Evolutionary conservation across 768 basidiomycete species (phyloP), one percentile per base, ranked within the genome.

Genomic region (Plicaturopsis crispa): DNA sequence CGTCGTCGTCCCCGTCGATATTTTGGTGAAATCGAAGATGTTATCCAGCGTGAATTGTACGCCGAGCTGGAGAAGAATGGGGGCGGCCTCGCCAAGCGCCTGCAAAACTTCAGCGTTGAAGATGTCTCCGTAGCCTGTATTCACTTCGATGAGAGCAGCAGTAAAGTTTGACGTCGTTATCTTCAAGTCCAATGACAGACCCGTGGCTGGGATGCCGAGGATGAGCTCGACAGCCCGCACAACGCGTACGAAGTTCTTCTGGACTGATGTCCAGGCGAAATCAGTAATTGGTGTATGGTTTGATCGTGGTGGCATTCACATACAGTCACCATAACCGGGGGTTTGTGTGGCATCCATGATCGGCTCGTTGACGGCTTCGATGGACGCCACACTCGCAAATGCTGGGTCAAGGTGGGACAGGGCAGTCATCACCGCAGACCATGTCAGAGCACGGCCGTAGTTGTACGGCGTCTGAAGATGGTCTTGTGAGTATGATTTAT

Each of bases 351-450:
- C 81, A 49, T 89, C 60, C 80, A 77, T 81, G 48, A 84, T 75
- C 0, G 81, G 82, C 41, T 89, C 86, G 44, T 89, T 89, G 19
- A 81, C 65, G 1, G 86, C 86, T 47, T 89, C 72, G 21, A 89
- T 80, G 2, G 80, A 64, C 31, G 80, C 78, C 13, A 82, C 84
- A 22, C 64, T 73, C 13, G 48, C 59, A 49, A 89, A 89, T 28
- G 63, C 60, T 4, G 84, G 69, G 51, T 87, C 79, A 23, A 82
- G 57, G 47, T 89, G 86, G 1, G 81, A 61, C 4, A 89, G 61
- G 7, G 70, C 57, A 1, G 86, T 80, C 79, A 88, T 87, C 14
- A 88, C 80, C 10, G 77, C 78, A 0, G 84, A 76, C 86, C 86
- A 89, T n/a, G 80, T 60, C 33, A 89, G 62, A 6, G 86, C 86